phyloP scores from a whole-genome alignment of 805 yeast species.

The Zygosaccharomyces siamensis region DNA sequence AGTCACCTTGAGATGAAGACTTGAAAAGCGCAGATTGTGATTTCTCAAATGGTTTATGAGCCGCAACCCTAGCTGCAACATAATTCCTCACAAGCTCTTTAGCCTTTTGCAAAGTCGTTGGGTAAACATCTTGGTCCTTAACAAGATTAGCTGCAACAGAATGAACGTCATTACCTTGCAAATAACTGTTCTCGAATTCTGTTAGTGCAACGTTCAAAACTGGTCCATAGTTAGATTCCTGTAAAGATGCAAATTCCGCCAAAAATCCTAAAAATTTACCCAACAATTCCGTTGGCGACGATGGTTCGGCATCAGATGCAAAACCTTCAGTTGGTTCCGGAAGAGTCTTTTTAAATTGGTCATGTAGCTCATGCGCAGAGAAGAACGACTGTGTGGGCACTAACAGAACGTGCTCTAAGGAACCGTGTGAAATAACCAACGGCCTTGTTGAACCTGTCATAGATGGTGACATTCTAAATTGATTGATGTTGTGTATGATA shows the following conservation, averaged over 20 bases:
- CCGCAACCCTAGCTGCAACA: slow-evolving; percentile 53
- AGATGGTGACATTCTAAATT: slow-evolving; percentile 1
- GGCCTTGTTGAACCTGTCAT: slow-evolving; percentile 56
- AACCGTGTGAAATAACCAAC: slow-evolving; percentile 74
- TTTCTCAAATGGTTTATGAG: slow-evolving; percentile 45
- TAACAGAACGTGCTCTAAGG: slow-evolving; percentile 80
- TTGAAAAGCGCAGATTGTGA: slow-evolving; percentile 59
- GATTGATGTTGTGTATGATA: no score
- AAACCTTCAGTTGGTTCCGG: slow-evolving; percentile 79
- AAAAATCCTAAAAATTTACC: slow-evolving; percentile 78
- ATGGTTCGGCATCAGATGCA: slow-evolving; percentile 83
- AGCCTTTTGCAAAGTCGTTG: slow-evolving; percentile 67
- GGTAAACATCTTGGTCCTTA: slow-evolving; percentile 46
- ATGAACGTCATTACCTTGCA: slow-evolving; percentile 77
- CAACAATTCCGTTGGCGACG: slow-evolving; percentile 78
- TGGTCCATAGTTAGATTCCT: slow-evolving; percentile 53
- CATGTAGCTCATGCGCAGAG: slow-evolving; percentile 80
- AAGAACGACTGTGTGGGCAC: slow-evolving; percentile 80
- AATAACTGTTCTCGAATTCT: slow-evolving; percentile 81
- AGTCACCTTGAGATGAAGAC: slow-evolving; percentile 51
- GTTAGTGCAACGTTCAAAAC: slow-evolving; percentile 64
- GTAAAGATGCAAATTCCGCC: slow-evolving; percentile 38
- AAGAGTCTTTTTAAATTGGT: slow-evolving; percentile 72
- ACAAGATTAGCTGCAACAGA: slow-evolving; percentile 73
- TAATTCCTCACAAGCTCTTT: slow-evolving; percentile 75